A percentile compares a stretch with the other conserved stretches of the same genome.
phyloP scores from a whole-genome alignment of 768 basidiomycete genomes.

The Paxillus involutus region DNA sequence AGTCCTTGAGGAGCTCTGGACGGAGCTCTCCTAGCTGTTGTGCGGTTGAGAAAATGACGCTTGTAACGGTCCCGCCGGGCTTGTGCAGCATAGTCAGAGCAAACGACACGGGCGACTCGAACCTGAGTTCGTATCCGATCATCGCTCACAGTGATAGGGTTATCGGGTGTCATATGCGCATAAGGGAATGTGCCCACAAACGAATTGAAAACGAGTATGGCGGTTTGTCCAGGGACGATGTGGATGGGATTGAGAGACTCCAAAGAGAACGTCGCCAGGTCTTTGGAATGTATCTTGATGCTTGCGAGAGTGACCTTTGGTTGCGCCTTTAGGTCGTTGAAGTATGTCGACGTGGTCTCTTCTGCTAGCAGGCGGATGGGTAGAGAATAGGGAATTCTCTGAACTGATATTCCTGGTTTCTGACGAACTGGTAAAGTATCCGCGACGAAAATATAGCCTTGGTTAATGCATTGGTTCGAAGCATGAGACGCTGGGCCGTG shows the following conservation, averaged over 20 bases:
- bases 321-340: constrained; percentile 22
- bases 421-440: constrained; percentile 60
- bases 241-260: constrained; percentile 32
- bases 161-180: constrained; percentile 52
- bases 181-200: constrained; percentile 50
- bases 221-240: constrained; percentile 50
- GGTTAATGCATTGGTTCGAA: constrained; percentile 51
- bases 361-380: constrained; percentile 55
- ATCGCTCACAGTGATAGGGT: constrained; percentile 55
- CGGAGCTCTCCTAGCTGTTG: constrained; percentile 38
- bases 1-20: no score
- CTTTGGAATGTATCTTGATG: constrained; percentile 43
- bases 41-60: constrained; percentile 52
- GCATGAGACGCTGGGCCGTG: constrained; percentile 53
- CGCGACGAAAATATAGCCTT: constrained; percentile 53
- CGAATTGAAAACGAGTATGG: constrained; percentile 52
- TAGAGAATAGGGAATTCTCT: constrained; percentile 57
- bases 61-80: constrained; percentile 53
- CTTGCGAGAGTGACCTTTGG: constrained; percentile 29
- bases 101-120: constrained; percentile 27
- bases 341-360: constrained; percentile 38
- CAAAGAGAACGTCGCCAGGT: no score
- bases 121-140: constrained; percentile 61
- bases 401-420: constrained; percentile 26
- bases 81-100: constrained; percentile 58